Conservation (phyloP, 1,284 basidiomycete genomes). For the Pseudozyma flocculosa region DNA sequence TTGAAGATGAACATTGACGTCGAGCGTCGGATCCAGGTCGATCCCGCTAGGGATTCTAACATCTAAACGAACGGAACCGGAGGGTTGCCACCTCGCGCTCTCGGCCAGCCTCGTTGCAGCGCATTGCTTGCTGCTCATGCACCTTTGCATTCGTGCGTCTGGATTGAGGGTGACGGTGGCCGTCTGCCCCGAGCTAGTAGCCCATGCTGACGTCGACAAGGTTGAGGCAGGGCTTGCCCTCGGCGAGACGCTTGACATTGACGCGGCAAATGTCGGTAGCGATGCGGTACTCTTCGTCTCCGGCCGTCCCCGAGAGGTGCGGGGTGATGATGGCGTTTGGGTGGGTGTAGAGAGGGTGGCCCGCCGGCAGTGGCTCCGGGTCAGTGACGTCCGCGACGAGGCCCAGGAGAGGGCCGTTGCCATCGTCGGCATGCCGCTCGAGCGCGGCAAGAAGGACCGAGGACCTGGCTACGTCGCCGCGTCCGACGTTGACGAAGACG, state of each 20-base stretch:
- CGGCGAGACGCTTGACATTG: slow-evolving; percentile 32
- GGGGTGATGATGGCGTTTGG: slow-evolving; percentile 53
- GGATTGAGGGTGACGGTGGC: too few relatives aligned
- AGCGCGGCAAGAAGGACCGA: slow-evolving; percentile 44
- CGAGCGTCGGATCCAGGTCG: too few relatives aligned
- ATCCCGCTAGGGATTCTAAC: too few relatives aligned
- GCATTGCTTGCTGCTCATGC: too few relatives aligned
- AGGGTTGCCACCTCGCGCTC: too few relatives aligned
- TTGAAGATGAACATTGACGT: too few relatives aligned
- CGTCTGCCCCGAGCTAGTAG: too few relatives aligned
- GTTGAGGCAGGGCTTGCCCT: slow-evolving; percentile 39
- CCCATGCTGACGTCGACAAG: slow-evolving; percentile 28
- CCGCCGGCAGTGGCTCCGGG: slow-evolving; percentile 51
- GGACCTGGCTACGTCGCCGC: slow-evolving; percentile 49
- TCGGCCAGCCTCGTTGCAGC: too few relatives aligned
- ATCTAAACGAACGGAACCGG: too few relatives aligned
- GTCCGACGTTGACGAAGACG: slow-evolving; percentile 49
- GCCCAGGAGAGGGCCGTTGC: background rate
- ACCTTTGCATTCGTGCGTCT: too few relatives aligned
- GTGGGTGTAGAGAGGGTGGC: slow-evolving; percentile 40
- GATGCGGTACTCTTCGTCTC: slow-evolving; percentile 23
- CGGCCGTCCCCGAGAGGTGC: slow-evolving; percentile 44
- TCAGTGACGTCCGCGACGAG: slow-evolving; percentile 40
- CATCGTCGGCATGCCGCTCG: slow-evolving; percentile 4
- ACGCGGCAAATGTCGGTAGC: slow-evolving; percentile 34